These are phyloP conservation scores for Heterobasidion occidentale DNA, from an alignment of 1,284 basidiomycete species.

Conservation along the genomic window DNA sequence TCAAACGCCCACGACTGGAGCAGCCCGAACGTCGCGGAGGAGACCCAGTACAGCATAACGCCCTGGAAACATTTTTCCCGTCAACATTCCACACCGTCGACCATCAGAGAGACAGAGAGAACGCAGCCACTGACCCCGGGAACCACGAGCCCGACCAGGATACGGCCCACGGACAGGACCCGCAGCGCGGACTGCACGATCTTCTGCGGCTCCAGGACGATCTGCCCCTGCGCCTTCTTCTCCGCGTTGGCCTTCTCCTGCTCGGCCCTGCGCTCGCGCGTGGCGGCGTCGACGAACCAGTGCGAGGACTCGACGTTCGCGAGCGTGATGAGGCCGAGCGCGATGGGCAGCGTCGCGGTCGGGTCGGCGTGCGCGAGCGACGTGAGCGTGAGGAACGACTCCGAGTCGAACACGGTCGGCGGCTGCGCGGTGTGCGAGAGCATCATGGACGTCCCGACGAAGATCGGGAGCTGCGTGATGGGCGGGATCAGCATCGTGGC, in stretches of 20 bases:
- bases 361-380: constrained; percentile 66
- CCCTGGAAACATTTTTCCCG: constrained; percentile 35
- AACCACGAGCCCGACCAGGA: constrained; percentile 68
- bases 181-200: constrained; percentile 58
- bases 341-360: constrained; percentile 61
- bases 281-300: constrained; percentile 56
- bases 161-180: constrained; percentile 59
- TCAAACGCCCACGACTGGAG: constrained; percentile 74
- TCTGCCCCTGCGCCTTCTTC: constrained; percentile 28
- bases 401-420: constrained; percentile 62
- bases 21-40: constrained; percentile 75
- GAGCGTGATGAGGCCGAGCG: constrained; percentile 66
- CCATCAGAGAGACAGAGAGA: background rate
- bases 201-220: constrained; percentile 39
- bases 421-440: constrained; percentile 48
- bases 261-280: constrained; percentile 41
- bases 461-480: constrained; percentile 66
- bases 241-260: constrained; percentile 34
- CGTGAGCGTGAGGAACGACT: constrained; percentile 67
- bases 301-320: constrained; percentile 71
- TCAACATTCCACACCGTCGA: background rate
- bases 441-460: constrained; percentile 55
- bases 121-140: constrained; percentile 55
- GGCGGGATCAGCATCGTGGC: constrained; percentile 57
- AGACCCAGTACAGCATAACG: constrained; percentile 77